Base-by-base conservation (phyloP, 164 flowering plant species). In the Umbilicus rupestris region DNA sequence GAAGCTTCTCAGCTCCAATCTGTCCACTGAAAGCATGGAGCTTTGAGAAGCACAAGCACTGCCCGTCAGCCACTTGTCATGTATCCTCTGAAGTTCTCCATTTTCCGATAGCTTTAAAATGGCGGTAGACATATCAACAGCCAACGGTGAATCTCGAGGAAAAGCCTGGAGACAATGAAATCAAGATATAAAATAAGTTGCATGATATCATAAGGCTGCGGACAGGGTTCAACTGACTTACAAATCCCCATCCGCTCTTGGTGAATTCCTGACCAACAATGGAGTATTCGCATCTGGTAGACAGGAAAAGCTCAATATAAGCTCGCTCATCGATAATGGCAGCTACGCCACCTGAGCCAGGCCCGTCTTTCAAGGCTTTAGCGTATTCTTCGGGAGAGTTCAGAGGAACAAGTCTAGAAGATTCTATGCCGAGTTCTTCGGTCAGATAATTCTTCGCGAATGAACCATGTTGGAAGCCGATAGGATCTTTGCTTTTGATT, bases 51-150 rank as follows among this genome's bases (percentile, higher is more conserved):
- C 66, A 68, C 95, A 89, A 31, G 71, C 68, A 3, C 64, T 75
- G 42, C 68, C 77, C 12, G 64, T 69, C 17, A 88, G 78, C 98
- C 98, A 92, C 69, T 79, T 80, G 74, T 84, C 81, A 62, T 84
- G 88, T 50, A 92, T 87, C 71, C 80, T 84, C 70, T 88, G 87
- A 47, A 92, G 96, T 26, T 83, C 83, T 0, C 98, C 97, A 28
- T 80, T 84, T 72, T 92, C 98, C 0, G 97, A 85, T 10, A 92
- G 75, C 15, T 74, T 59, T n/a, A 92, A 74, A 33, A 92, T 84
- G 58, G 97, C 96, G n/a, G 97, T 92, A 22, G 97, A 88, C 85
- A 90, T 67, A 72, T 92, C 98, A 31, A 85, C 58, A 0, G 94
- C 87, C 55, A 92, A 71, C 3, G 92, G 89, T 58, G 97, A 92